phyloP scores from a whole-genome alignment of 345 rosid species.

The Sapria himalayana region DNA sequence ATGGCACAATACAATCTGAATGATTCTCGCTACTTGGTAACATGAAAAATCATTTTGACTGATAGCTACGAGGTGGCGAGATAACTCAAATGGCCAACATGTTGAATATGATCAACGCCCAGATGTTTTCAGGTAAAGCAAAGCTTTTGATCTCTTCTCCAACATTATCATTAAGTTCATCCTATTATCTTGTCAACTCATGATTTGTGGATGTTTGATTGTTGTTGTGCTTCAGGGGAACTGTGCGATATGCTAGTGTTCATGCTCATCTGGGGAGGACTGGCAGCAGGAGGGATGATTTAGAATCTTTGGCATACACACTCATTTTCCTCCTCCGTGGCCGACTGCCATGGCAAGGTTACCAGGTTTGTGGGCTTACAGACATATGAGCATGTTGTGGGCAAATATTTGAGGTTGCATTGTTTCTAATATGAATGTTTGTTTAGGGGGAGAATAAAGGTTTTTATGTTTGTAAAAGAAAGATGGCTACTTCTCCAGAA shows the following conservation, averaged over 20 bases:
- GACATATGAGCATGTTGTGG: too few relatives aligned
- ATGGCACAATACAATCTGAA: too few relatives aligned
- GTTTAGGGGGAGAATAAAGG: conserved; percentile 89
- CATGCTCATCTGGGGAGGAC: conserved; percentile 98
- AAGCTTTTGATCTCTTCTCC: neutral
- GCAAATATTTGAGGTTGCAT: too few relatives aligned
- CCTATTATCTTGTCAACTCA: conserved; percentile 1
- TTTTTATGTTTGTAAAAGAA: conserved; percentile 88
- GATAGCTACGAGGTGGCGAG: conserved; percentile 83
- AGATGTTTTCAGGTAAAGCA: conserved; percentile 70
- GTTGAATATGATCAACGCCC: conserved; percentile 98
- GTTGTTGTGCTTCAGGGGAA: conserved; percentile 43
- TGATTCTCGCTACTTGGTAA: too few relatives aligned
- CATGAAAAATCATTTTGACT: conserved; percentile 11
- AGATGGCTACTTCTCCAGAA: conserved; percentile 96
- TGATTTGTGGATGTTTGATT: conserved; percentile 5
- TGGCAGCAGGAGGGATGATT: conserved; percentile 88
- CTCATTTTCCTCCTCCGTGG: conserved; percentile 96
- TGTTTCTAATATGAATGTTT: conserved; percentile 9
- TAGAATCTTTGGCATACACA: conserved; percentile 95
- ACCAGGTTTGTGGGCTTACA: conserved; percentile 49
- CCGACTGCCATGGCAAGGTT: conserved; percentile 95
- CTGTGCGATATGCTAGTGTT: conserved; percentile 90
- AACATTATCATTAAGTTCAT: conserved; percentile 2
- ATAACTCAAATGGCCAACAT: conserved; percentile 57